These are phyloP conservation scores for Magnolia kwangsiensis DNA, from an alignment of 164 flowering plant species.

Conservation along the genomic window DNA sequence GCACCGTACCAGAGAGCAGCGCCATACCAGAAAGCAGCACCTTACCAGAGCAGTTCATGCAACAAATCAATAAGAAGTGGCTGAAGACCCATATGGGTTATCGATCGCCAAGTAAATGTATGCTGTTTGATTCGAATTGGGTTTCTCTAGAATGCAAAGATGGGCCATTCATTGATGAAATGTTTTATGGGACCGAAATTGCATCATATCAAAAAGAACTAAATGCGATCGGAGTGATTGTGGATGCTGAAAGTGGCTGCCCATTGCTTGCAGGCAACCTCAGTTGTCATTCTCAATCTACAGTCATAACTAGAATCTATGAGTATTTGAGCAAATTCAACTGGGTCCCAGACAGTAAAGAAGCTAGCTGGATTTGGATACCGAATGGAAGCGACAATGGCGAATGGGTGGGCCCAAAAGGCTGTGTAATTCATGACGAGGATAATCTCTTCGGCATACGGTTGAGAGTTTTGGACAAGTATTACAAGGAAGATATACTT, in stretches of 20 bases:
- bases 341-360: conserved; percentile 38
- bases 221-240: conserved; percentile 39
- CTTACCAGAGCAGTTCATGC: conserved; percentile 23
- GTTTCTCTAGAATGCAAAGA: conserved; percentile 32
- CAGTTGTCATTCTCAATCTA: conserved; percentile 25
- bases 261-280: conserved; percentile 38
- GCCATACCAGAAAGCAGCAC: conserved; percentile 14
- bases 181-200: conserved; percentile 44
- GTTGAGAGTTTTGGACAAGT: conserved; percentile 37
- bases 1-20: neutral
- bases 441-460: conserved; percentile 39
- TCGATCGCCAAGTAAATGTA: conserved; percentile 36
- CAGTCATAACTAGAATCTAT: conserved; percentile 42
- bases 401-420: conserved; percentile 37
- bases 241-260: conserved; percentile 32
- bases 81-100: conserved; percentile 53
- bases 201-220: conserved; percentile 40
- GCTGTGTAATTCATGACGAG: conserved; percentile 52
- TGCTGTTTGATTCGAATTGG: conserved; percentile 41
- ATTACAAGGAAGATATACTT: conserved; percentile 34
- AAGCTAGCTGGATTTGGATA: conserved; percentile 42
- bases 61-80: conserved; percentile 36
- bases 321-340: conserved; percentile 25
- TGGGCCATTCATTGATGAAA: conserved; percentile 66
- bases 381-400: conserved; percentile 43